phyloP scores from a whole-genome alignment of 1,284 basidiomycete species.

The Leccinum colubrinum region DNA sequence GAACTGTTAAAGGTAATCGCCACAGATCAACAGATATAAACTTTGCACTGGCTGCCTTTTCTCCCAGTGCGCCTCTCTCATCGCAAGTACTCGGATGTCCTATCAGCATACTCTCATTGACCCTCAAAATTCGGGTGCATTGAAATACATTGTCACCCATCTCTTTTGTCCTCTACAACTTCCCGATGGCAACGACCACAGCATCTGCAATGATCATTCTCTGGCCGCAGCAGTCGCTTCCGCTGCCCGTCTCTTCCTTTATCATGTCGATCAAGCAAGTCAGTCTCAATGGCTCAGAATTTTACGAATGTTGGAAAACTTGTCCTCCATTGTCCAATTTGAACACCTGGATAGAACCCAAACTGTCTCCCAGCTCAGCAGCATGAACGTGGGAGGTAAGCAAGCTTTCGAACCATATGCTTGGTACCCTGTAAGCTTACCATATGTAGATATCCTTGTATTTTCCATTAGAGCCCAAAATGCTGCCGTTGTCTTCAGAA shows the following conservation, averaged over 20 bases:
- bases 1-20: not conserved
- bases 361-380: not conserved
- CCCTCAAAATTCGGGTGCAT: not conserved
- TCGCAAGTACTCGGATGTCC: not conserved
- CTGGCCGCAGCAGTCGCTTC: not conserved
- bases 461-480: slow-evolving; percentile 36
- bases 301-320: not conserved
- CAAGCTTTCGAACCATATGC: not conserved
- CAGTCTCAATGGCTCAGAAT: not conserved
- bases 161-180: slow-evolving; percentile 21
- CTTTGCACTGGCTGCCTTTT: not conserved
- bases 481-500: slow-evolving; percentile 28
- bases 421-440: slow-evolving; percentile 2
- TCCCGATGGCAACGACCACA: slow-evolving; percentile 16
- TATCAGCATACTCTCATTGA: not conserved
- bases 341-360: not conserved
- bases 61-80: not conserved
- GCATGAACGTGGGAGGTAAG: not conserved
- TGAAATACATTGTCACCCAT: slow-evolving; percentile 19
- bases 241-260: not conserved
- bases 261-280: not conserved
- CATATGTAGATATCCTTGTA: slow-evolving; percentile 20
- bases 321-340: not conserved
- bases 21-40: not conserved
- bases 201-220: slow-evolving; percentile 2